Evolutionary conservation across 768 basidiomycete genomes (phyloP).

Genomic region (Grammothele lineata): DNA sequence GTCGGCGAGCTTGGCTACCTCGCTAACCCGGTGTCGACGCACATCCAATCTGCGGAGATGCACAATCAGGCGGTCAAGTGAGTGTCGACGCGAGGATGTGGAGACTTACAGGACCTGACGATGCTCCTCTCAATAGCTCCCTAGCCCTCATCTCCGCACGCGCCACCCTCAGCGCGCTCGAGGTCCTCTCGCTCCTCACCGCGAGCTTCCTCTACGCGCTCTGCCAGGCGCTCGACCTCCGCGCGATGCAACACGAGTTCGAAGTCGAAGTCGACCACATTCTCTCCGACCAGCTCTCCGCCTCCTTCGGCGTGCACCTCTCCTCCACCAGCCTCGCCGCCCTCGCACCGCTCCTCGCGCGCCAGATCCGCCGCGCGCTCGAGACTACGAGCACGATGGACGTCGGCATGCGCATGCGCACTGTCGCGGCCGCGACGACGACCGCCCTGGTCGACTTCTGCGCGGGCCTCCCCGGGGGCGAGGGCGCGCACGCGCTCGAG

Average conservation of each 20-base stretch:
- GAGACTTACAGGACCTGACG: constrained; percentile 9
- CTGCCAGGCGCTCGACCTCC: constrained; percentile 84
- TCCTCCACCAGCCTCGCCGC: constrained; percentile 28
- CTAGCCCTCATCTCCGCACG: constrained; percentile 81
- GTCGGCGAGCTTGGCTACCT: constrained; percentile 77
- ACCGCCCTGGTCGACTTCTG: constrained; percentile 63
- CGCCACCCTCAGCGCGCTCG: constrained; percentile 72
- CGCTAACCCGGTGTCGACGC: constrained; percentile 80
- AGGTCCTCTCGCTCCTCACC: constrained; percentile 70
- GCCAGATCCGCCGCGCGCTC: constrained; percentile 46
- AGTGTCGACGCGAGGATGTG: constrained; percentile 24
- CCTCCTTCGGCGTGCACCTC: constrained; percentile 41
- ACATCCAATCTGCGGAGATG: constrained; percentile 87
- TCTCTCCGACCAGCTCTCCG: constrained; percentile 44
- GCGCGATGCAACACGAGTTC: constrained; percentile 71
- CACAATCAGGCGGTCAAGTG: constrained; percentile 91
- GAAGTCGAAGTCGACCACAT: constrained; percentile 43
- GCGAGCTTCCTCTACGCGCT: constrained; percentile 74
- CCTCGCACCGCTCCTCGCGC: constrained; percentile 35
- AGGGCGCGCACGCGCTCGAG: constrained; percentile 18
- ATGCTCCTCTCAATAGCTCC: constrained; percentile 43
- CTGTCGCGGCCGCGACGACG: constrained; percentile 59
- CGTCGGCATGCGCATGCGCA: constrained; percentile 60
- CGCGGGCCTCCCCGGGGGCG: constrained; percentile 12
- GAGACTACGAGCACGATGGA: constrained; percentile 74